Percentiles rank a stretch among this genome's conserved stretches.
These are phyloP conservation scores for Elymus sibiricus DNA, from an alignment of 176 grass and related monocot species.

Conservation along the genomic window DNA sequence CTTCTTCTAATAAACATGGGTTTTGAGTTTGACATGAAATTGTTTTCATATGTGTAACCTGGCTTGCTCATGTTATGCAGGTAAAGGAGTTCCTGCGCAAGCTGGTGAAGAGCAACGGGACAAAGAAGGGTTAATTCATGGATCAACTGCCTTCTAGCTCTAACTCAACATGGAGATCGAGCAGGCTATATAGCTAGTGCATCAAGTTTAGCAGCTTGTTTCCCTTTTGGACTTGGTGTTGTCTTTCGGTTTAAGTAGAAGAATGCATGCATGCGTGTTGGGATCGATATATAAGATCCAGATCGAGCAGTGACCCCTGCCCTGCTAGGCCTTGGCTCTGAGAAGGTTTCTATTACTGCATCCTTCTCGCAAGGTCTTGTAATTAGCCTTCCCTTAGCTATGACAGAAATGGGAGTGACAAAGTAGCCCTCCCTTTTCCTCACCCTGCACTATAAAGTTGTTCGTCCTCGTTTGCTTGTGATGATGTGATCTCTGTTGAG, in stretches of 20 bases:
- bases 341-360: constrained; percentile 31
- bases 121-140: not conserved
- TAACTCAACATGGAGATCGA: not conserved
- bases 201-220: not conserved
- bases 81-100: constrained; percentile 40
- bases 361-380: constrained; percentile 30
- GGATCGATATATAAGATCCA: not conserved
- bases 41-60: not conserved
- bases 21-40: not conserved
- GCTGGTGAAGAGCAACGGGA: constrained; percentile 29
- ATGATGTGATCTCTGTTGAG: not conserved
- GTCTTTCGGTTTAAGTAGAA: not conserved
- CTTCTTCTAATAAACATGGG: not conserved
- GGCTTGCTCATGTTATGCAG: not conserved
- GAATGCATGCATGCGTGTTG: not conserved
- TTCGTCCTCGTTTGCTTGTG: not conserved
- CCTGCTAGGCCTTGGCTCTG: constrained; percentile 2
- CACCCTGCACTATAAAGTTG: not conserved
- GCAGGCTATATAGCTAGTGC: not conserved
- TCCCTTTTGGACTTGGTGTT: not conserved
- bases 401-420: not conserved
- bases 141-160: not conserved
- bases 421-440: not conserved
- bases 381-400: constrained; percentile 16
- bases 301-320: not conserved